Base-by-base conservation (phyloP, 495 filamentous ascomycete species). In the Neurospora tetrasperma region DNA sequence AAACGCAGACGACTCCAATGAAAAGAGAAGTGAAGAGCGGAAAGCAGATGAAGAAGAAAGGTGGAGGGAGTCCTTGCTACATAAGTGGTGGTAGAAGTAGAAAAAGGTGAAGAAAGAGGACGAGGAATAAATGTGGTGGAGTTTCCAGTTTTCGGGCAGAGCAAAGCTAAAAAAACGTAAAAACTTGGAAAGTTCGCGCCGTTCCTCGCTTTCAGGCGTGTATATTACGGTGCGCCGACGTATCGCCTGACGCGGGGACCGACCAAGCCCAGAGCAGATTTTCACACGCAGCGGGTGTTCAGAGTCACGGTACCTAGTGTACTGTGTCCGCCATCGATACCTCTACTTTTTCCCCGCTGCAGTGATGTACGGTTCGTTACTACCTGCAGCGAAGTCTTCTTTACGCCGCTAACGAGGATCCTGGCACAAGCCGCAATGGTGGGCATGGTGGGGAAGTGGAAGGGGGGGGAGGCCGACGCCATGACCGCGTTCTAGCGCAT, bases 401-500 rank as follows among this genome's bases (percentile, higher is more conserved):
- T 66, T 66, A 31, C 27, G 48, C 48, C 48, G 48, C 48, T 59
- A 59, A 59, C 20, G 48, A 31, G 20, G 48, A 59, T 59, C 48
- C 48, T 59, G 23, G 48, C 48, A 59, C 48, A 59, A 27, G 48
- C 54, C 27, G 54, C 54, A 14, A 66, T 66, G 54, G 54, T 66
- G 54, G 54, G 54, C 54, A 66, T 66, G 54, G 54, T 66, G 54
- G 54, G 54, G 54, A 66, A 66, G 35, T 38, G 35, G 35, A 38
- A 38, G 35, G 54, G 27, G 14, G 54, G 54, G 54, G 54, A 62
- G 54, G 23, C 54, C 54, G 54, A 66, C 54, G 54, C 54, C 54
- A 66, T 66, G 54, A 66, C 54, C 54, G 54, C 54, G 54, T 66
- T 66, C 54, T 66, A 66, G 54, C 54, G 54, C 54, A 66, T 66